These are phyloP conservation scores for Fusarium domesticum DNA, from an alignment of 2,329 filamentous ascomycete genomes.

Conservation along the genomic window DNA sequence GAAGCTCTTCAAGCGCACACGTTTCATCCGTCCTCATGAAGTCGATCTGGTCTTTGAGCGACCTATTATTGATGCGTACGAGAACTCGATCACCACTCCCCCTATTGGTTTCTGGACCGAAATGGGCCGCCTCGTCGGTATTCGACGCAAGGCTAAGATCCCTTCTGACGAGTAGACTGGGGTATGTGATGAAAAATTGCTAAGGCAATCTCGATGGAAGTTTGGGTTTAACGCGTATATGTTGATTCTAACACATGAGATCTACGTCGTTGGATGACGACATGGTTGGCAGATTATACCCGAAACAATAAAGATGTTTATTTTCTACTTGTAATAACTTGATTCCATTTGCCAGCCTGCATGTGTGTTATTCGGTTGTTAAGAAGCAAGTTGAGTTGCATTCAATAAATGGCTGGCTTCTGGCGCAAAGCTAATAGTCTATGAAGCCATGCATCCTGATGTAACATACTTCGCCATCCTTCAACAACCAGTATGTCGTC, in stretches of 20 bases:
- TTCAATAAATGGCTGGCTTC: background rate
- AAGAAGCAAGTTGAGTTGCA: too few relatives aligned
- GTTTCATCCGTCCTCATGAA: conserved; percentile 50
- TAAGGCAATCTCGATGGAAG: conserved; percentile 1
- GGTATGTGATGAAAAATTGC: background rate
- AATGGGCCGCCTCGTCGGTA: conserved; percentile 34
- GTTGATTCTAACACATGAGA: conserved; percentile 4
- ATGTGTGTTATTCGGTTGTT: too few relatives aligned
- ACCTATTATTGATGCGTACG: conserved; percentile 58
- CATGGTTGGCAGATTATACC: background rate
- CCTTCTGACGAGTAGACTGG: conserved; percentile 5
- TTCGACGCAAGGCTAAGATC: conserved; percentile 10
- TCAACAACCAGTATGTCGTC: too few relatives aligned
- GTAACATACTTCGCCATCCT: too few relatives aligned
- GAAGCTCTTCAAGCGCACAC: conserved; percentile 62
- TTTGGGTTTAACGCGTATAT: conserved; percentile 10
- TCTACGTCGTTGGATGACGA: background rate
- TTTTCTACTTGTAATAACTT: background rate
- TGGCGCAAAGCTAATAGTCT: too few relatives aligned
- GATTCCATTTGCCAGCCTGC: background rate
- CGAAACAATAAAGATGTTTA: background rate
- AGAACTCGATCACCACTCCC: conserved; percentile 47
- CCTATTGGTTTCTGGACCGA: conserved; percentile 56
- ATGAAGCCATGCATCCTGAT: too few relatives aligned
- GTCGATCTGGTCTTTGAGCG: conserved; percentile 60